Evolutionary conservation across 805 yeast genomes (phyloP), one percentile per base, ranked within the genome.

Genomic region (Yarrowia yakushimensis): DNA sequence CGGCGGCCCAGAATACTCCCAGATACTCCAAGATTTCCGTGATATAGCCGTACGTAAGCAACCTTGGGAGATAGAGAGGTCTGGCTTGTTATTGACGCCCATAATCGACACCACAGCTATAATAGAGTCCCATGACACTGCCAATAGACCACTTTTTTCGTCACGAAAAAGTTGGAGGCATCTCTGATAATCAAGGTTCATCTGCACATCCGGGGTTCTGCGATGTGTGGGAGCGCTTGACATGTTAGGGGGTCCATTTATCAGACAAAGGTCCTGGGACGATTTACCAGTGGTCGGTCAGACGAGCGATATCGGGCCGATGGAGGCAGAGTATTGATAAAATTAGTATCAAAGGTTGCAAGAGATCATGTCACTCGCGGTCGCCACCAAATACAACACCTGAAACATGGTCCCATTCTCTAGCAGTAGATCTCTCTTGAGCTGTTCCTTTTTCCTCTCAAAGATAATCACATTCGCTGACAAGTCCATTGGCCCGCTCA

Each of bases 101-200:
- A 31, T 17, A 25, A 4, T n/a, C n/a, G n/a, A n/a, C n/a, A n/a
- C n/a, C n/a, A n/a, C n/a, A 13, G n/a, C 42, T 2, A 20, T 12
- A 37, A 37, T n/a, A 37, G 4, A 11, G 4, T 22, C 45, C n/a
- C 17, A 39, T 39, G 28, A 13, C 45, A 4, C 2, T 39, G n/a
- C 13, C 8, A 4, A 5, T n/a, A 4, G 17, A 5, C 28, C 28
- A 11, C 33, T n/a, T 10, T 11, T 23, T 18, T 7, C 11, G 13
- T 12, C 15, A 18, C 55, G 55, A 48, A 31, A 48, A 48, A 22
- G 55, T 48, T 39, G 30, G 55, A 39, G 55, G 55, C 55, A 48
- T 48, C 39, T 18, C 48, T 13, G 50, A 20, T 30, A 15, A 20
- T 18, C 37, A 31, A 31, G 22, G 55, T 48, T 48, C 31, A 48